Base-by-base conservation (phyloP, 768 basidiomycete genomes). In the Suillus luteus region DNA sequence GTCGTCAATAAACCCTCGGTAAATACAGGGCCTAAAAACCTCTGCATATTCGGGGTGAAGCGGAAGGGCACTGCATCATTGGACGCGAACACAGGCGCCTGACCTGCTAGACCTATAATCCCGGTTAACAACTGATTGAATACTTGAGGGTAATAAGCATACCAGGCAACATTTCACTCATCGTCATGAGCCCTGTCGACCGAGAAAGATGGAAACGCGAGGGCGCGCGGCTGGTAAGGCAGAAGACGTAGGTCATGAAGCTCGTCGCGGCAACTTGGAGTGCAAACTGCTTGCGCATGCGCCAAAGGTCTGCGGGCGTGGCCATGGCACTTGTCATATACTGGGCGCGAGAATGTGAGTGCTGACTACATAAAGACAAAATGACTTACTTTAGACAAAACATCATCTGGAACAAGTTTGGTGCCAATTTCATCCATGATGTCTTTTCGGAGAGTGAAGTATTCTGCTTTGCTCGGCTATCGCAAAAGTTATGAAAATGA, bases 201-300 rank as follows among this genome's bases (percentile, higher is more conserved):
- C 93, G 86, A 38, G 95, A 96, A 62, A 99, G 72, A 68, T 93
- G 89, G 82, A 96, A 95, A 22, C 95, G 87, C 12, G 84, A 80
- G 0, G 96, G 96, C 8, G 86, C 82, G 52, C 96, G 88, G 71
- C 91, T 92, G 33, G 90, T 90, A 38, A 98, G 82, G 68, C 86
- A 91, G 69, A 97, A 85, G 35, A 92, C 81, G 72, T 91, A 96
- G 17, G 95, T 95, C 86, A 96, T 89, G 82, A 98, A 99, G 70
- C 92, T 90, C 49, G 86, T 87, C 1, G 92, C 85, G 7, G 97
- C 94, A 43, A 95, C 80, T 72, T 99, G 96, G 46, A 91, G 75
- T 10, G 96, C 90, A 76, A 99, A 97, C 77, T 98, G 96, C 78
- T 97, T 99, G 64, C 97, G 88, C 87, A 99, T 95, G 64, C 92